These are phyloP conservation scores for Naganishia vaughanmartiniae DNA, from an alignment of 768 basidiomycete genomes.

Conservation along the genomic window DNA sequence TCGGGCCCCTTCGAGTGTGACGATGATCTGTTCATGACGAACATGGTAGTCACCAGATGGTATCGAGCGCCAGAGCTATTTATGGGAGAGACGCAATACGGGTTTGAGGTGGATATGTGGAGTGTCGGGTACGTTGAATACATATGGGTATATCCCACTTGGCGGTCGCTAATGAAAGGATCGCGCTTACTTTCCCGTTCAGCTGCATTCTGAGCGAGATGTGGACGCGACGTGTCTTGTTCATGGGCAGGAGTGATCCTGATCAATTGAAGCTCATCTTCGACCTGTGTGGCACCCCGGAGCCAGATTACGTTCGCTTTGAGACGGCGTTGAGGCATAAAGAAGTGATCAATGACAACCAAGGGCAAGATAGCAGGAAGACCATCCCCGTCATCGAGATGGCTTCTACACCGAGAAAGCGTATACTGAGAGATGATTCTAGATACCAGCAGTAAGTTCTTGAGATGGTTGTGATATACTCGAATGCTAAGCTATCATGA, in stretches of 20 bases:
- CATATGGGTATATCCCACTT: neutral
- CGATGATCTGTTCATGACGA: constrained; percentile 73
- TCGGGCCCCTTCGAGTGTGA: constrained; percentile 22
- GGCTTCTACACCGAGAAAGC: neutral
- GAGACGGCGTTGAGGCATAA: constrained; percentile 19
- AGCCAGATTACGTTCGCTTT: constrained; percentile 16
- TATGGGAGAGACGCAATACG: constrained; percentile 82
- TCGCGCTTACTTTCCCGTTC: neutral
- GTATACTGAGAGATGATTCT: neutral
- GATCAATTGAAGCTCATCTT: constrained; percentile 90
- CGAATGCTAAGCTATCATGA: neutral
- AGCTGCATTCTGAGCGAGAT: constrained; percentile 97
- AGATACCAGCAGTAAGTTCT: constrained; percentile 2
- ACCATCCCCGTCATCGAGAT: constrained; percentile 24
- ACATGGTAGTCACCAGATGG: constrained; percentile 97
- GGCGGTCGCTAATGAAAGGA: constrained; percentile 11
- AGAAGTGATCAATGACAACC: constrained; percentile 31
- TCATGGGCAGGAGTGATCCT: constrained; percentile 82
- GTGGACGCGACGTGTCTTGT: constrained; percentile 80
- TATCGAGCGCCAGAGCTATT: constrained; percentile 95
- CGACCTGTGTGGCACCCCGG: constrained; percentile 81
- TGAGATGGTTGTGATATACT: neutral
- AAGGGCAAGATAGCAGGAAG: constrained; percentile 9
- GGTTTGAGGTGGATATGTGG: constrained; percentile 95
- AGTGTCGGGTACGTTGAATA: constrained; percentile 73